These are phyloP conservation scores for Penicillium longicatenatum DNA, from an alignment of 495 filamentous ascomycete genomes.

Conservation along the genomic window DNA sequence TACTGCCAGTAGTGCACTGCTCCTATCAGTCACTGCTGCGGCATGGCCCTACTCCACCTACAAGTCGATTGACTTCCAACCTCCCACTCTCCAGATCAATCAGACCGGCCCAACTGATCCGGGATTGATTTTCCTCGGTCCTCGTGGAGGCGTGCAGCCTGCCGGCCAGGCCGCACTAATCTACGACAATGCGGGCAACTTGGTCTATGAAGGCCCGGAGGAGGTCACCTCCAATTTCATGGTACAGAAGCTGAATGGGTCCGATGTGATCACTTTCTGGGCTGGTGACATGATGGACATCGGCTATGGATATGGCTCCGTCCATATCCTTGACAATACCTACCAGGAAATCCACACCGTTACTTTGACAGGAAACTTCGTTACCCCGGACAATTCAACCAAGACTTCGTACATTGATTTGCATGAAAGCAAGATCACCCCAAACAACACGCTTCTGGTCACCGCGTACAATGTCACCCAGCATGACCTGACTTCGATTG, in stretches of 20 bases:
- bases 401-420: slow-evolving; percentile 34
- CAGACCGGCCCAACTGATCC: slow-evolving; percentile 30
- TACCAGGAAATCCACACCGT: slow-evolving; percentile 44
- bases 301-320: slow-evolving; percentile 33
- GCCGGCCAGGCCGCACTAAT: slow-evolving; percentile 26
- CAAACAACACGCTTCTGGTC: slow-evolving; percentile 51
- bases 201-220: slow-evolving; percentile 25
- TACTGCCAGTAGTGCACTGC: slow-evolving; percentile 28
- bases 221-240: slow-evolving; percentile 21
- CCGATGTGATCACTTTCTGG: slow-evolving; percentile 34
- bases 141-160: slow-evolving; percentile 9
- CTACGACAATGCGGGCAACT: slow-evolving; percentile 28
- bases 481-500: slow-evolving; percentile 44
- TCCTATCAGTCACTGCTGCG: slow-evolving; percentile 28
- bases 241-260: slow-evolving; percentile 27
- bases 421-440: slow-evolving; percentile 47
- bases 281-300: slow-evolving; percentile 19
- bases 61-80: slow-evolving; percentile 23
- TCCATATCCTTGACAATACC: slow-evolving; percentile 44
- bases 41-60: slow-evolving; percentile 24
- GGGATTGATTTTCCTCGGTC: slow-evolving; percentile 29
- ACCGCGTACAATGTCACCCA: slow-evolving; percentile 51
- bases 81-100: slow-evolving; percentile 28
- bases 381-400: slow-evolving; percentile 19
- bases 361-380: slow-evolving; percentile 20